Conservation (phyloP, 2,329 filamentous ascomycete genomes). For the Calonectria montana region DNA sequence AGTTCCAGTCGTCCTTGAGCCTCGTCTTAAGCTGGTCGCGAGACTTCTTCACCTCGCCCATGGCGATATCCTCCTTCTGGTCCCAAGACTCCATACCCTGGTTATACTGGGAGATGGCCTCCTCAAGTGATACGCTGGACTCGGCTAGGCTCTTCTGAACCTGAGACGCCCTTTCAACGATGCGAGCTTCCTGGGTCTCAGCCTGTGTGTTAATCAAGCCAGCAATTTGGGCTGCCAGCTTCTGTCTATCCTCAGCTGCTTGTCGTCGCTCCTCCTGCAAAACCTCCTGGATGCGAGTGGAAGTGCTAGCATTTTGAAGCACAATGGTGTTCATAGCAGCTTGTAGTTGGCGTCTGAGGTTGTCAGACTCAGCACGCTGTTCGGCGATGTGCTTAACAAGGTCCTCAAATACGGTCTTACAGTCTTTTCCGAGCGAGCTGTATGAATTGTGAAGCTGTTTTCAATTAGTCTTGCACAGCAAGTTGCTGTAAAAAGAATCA, state of each 20-base stretch:
- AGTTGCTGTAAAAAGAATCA: neutral
- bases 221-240: conserved; percentile 81
- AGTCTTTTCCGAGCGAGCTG: conserved; percentile 83
- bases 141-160: conserved; percentile 73
- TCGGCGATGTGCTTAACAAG: conserved; percentile 78
- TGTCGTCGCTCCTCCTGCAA: conserved; percentile 81
- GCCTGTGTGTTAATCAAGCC: conserved; percentile 80
- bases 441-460: conserved; percentile 83
- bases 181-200: conserved; percentile 77
- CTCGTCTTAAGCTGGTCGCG: conserved; percentile 82
- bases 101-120: conserved; percentile 73
- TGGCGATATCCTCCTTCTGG: conserved; percentile 73
- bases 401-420: conserved; percentile 87
- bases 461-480: conserved; percentile 23
- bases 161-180: conserved; percentile 71
- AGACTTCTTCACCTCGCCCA: conserved; percentile 78
- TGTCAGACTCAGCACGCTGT: conserved; percentile 82
- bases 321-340: conserved; percentile 76
- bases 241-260: conserved; percentile 78
- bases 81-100: conserved; percentile 81
- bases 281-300: conserved; percentile 74
- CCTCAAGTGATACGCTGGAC: conserved; percentile 73
- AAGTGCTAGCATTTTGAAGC: conserved; percentile 74
- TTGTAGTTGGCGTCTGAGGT: conserved; percentile 77
- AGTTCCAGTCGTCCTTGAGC: conserved; percentile 88